Conservation (phyloP, 192 early-diverging fungal genomes). For the Coemansia sp. region DNA sequence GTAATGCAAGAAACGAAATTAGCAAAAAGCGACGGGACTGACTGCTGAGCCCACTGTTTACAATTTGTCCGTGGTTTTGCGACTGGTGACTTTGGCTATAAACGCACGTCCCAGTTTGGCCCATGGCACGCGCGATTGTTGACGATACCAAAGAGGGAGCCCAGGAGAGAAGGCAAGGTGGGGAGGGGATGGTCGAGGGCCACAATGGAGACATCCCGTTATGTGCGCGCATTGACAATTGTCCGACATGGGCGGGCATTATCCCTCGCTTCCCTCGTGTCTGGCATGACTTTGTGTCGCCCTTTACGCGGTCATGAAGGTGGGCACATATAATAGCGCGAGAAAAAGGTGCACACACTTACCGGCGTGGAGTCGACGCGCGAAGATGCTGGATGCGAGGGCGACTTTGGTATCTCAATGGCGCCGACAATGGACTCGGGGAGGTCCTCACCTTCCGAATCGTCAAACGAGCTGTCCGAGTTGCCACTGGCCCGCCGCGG, state of each 20-base stretch:
- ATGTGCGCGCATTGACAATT: background rate
- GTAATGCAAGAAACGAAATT: background rate
- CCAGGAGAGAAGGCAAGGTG: background rate
- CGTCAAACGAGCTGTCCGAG: slow-evolving; percentile 44
- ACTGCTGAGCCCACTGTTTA: slow-evolving; percentile 1
- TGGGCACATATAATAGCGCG: background rate
- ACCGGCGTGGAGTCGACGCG: slow-evolving; percentile 51
- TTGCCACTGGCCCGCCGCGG: slow-evolving; percentile 32
- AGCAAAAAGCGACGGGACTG: background rate
- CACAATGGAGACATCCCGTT: slow-evolving; percentile 1
- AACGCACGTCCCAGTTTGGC: background rate
- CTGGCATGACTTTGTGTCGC: background rate
- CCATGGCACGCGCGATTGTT: background rate
- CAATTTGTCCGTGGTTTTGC: background rate
- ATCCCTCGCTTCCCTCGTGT: background rate
- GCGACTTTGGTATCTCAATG: slow-evolving; percentile 51
- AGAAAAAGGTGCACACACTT: slow-evolving; percentile 7
- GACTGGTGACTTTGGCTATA: background rate
- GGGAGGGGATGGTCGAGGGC: slow-evolving; percentile 2
- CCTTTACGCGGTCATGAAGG: background rate
- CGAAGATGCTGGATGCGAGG: slow-evolving; percentile 38
- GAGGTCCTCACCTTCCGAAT: slow-evolving; percentile 48
- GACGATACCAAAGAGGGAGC: background rate
- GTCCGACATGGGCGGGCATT: background rate
- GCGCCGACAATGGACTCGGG: slow-evolving; percentile 49